phyloP scores from a whole-genome alignment of 768 basidiomycete genomes.

The Filobasidium floriforme region DNA sequence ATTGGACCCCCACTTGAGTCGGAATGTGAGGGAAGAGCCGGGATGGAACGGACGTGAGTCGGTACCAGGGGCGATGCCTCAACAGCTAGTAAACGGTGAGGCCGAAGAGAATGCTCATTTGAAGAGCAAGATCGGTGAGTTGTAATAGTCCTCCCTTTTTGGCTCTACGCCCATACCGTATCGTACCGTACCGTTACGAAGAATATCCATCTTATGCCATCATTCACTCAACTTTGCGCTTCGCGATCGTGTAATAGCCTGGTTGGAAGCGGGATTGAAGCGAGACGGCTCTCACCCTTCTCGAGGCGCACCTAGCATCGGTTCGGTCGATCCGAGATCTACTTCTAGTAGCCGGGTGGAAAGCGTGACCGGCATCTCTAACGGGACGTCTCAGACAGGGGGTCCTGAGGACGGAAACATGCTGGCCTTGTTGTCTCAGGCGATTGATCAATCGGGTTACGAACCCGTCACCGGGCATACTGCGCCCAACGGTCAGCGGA shows the following conservation, averaged over 20 bases:
- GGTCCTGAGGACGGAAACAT: not conserved
- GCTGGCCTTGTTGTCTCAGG: constrained; percentile 3
- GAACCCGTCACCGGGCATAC: not conserved
- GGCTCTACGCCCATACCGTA: too few species aligned
- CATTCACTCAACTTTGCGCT: not conserved
- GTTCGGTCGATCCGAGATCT: not conserved
- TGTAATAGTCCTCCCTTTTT: not conserved
- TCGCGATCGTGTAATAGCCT: not conserved
- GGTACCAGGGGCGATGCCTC: not conserved
- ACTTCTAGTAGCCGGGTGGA: not conserved
- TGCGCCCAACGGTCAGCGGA: not conserved
- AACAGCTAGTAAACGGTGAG: not conserved
- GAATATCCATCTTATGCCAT: not conserved
- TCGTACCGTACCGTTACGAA: not conserved
- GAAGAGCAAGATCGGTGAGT: constrained; percentile 7
- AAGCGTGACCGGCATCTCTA: not conserved
- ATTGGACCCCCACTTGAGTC: not conserved
- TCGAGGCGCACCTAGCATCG: not conserved
- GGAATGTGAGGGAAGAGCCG: not conserved
- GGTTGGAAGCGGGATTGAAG: not conserved
- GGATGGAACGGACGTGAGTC: not conserved
- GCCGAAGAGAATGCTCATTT: not conserved
- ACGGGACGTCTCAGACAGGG: not conserved
- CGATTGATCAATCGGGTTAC: constrained; percentile 1
- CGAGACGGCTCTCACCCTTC: not conserved